Percentiles rank a stretch among this genome's conserved stretches.
Conservation (phyloP, 225 moss, liverwort and hornwort species). For the Lunularia cruciata region DNA sequence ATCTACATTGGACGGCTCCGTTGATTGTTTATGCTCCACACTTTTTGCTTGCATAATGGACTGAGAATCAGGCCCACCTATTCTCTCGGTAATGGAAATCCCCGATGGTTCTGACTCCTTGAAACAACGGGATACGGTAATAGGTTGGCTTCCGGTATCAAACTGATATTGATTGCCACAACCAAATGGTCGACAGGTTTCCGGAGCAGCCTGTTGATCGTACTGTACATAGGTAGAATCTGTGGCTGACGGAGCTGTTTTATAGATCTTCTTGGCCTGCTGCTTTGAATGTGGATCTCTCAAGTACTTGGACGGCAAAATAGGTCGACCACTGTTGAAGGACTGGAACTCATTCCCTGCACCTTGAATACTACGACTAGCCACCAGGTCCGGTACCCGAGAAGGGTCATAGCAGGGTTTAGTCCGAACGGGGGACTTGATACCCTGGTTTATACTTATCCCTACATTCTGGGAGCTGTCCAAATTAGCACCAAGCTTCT, state of each 20-base stretch:
- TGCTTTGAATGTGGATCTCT: slow-evolving; percentile 24
- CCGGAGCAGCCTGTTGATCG: background rate
- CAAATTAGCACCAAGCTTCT: slow-evolving; percentile 19
- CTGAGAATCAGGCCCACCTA: background rate
- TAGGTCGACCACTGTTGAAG: slow-evolving; percentile 42
- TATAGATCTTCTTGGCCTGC: background rate
- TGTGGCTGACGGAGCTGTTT: background rate
- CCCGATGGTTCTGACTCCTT: background rate
- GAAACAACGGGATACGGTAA: background rate
- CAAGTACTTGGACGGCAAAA: slow-evolving; percentile 31
- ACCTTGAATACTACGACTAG: slow-evolving; percentile 14
- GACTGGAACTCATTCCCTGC: slow-evolving; percentile 39
- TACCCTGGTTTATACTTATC: slow-evolving; percentile 28
- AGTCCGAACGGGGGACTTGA: slow-evolving; percentile 9
- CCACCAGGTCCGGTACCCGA: slow-evolving; percentile 27
- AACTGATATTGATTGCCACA: background rate
- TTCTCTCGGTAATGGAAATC: background rate
- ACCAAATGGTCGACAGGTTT: background rate
- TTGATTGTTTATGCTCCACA: background rate
- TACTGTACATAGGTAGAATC: background rate
- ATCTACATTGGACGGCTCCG: background rate
- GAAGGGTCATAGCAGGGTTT: slow-evolving; percentile 42
- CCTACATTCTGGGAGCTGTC: slow-evolving; percentile 21
- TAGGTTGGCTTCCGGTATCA: background rate
- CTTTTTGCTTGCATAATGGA: background rate